phyloP scores from a whole-genome alignment of 768 basidiomycete species.

The Dentipellis fragilis region DNA sequence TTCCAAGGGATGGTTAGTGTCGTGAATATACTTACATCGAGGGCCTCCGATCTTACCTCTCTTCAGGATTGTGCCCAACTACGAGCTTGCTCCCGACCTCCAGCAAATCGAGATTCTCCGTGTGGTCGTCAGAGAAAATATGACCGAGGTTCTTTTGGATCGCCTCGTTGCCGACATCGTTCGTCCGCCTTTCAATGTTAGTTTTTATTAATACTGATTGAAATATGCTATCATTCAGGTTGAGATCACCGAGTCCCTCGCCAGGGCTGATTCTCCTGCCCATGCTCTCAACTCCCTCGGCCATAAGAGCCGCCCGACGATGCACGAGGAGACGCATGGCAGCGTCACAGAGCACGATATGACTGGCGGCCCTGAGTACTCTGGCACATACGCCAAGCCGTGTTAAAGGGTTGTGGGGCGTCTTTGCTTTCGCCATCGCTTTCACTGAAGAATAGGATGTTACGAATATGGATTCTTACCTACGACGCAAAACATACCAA shows the following conservation, averaged over 20 bases:
- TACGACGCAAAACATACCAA: too few relatives aligned
- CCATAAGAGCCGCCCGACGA: conserved; percentile 18
- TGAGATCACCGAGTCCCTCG: conserved; percentile 53
- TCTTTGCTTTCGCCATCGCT: too few relatives aligned
- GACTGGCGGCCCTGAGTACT: conserved; percentile 35
- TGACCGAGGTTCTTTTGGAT: conserved; percentile 37
- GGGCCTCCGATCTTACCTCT: neutral
- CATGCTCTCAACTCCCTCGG: conserved; percentile 43
- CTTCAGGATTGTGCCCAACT: conserved; percentile 46
- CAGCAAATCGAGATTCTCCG: conserved; percentile 48
- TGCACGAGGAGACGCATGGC: conserved; percentile 32
- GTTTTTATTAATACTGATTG: neutral
- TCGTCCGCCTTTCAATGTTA: conserved; percentile 18
- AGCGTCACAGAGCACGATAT: conserved; percentile 27
- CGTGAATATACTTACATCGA: neutral
- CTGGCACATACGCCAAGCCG: conserved; percentile 59
- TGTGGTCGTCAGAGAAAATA: conserved; percentile 49
- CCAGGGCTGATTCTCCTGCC: conserved; percentile 31
- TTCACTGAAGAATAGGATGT: too few relatives aligned
- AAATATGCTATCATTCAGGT: conserved; percentile 27
- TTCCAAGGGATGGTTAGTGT: conserved; percentile 31
- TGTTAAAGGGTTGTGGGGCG: conserved; percentile 41
- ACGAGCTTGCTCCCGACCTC: conserved; percentile 44
- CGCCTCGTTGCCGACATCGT: conserved; percentile 62
- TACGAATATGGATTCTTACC: too few relatives aligned